Base-by-base conservation (phyloP, 1,284 basidiomycete genomes). In the Sanghuangporus baumii region DNA sequence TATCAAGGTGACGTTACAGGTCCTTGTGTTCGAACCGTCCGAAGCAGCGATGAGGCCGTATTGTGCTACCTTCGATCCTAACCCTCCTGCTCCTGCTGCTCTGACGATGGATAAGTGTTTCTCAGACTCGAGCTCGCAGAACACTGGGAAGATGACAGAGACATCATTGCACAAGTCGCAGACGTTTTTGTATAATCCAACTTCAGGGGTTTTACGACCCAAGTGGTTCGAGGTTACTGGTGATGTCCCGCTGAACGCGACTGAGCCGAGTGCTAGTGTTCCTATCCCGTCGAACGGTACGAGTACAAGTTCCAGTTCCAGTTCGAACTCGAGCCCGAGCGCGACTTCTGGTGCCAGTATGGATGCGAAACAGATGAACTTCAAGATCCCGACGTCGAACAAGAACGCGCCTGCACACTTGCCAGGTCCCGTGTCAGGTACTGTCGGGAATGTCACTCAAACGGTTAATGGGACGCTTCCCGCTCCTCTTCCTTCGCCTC, bases 11-110 rank as follows among this genome's bases (percentile, higher is more conserved):
- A 72, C 71, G 2, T 72, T 89, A 31, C 75, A 77, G 67, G 70
- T 82, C n/a, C 71, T 75, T 1, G 70, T 81, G 55, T 82, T 81
- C 66, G 73, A 80, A 40, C 72, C 76, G 31, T 56, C 67, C 11
- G 64, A 68, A 8, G 78, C 78, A 0, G 58, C 68, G 12, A 74
- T 79, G 63, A 70, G 76, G 61, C 66, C 71, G 7, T 85, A 77
- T 69, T 90, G 88, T 66, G 83, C 82, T 2, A 87, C 86, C 2
- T 89, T 81, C 69, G 77, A 88, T 66, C 76, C 82, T 3, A 73
- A 77, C 46, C 84, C 85, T 2, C 65, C 73, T 7, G 66, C 72
- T 1, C 76, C 84, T 0, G 75, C 79, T 9, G 78, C 81, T 6
- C 74, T 89, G 67, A 78, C 76, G 3, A 78, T 83, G 69, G 71